phyloP scores from a whole-genome alignment of 345 rosid species.

The Citrus inodora region DNA sequence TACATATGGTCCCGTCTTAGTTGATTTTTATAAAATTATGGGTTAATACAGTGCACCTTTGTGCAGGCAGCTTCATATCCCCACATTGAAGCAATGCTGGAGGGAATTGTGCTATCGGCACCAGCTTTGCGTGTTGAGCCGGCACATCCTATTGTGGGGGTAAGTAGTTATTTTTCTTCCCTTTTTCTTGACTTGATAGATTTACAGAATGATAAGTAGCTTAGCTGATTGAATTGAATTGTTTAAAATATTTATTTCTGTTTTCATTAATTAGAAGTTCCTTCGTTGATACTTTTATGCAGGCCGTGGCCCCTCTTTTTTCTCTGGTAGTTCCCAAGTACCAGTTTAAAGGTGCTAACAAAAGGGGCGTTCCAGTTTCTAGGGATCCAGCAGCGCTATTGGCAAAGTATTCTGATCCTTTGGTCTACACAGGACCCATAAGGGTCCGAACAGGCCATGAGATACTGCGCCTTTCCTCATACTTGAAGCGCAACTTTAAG shows the following conservation, averaged over 20 bases:
- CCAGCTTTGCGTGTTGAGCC: slow-evolving; percentile 97
- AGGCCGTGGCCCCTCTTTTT: slow-evolving; percentile 94
- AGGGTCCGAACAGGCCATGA: slow-evolving; percentile 96
- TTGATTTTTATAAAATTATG: not conserved
- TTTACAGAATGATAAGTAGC: not conserved
- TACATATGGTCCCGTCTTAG: not conserved
- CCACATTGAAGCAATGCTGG: slow-evolving; percentile 56
- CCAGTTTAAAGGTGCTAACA: slow-evolving; percentile 98
- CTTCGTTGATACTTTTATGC: slow-evolving; percentile 10
- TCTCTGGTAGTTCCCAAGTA: slow-evolving; percentile 76
- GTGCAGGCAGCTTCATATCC: slow-evolving; percentile 68
- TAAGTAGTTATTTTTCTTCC: slow-evolving; percentile 22
- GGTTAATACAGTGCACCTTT: slow-evolving; percentile 10
- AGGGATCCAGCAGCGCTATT: slow-evolving; percentile 88
- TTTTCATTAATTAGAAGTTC: not conserved
- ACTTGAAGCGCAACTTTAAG: slow-evolving; percentile 65
- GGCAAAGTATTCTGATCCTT: slow-evolving; percentile 89
- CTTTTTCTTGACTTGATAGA: not conserved
- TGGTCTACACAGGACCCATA: slow-evolving; percentile 97
- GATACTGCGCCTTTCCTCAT: slow-evolving; percentile 73
- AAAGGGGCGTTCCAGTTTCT: slow-evolving; percentile 91
- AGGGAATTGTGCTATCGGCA: slow-evolving; percentile 80
- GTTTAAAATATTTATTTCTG: not conserved
- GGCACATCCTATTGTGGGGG: slow-evolving; percentile 95
- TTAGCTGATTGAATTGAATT: not conserved